A percentile compares a stretch with the other conserved stretches of the same genome.
Conservation (phyloP, 305 asterid species). For the Solanum hybrid region DNA sequence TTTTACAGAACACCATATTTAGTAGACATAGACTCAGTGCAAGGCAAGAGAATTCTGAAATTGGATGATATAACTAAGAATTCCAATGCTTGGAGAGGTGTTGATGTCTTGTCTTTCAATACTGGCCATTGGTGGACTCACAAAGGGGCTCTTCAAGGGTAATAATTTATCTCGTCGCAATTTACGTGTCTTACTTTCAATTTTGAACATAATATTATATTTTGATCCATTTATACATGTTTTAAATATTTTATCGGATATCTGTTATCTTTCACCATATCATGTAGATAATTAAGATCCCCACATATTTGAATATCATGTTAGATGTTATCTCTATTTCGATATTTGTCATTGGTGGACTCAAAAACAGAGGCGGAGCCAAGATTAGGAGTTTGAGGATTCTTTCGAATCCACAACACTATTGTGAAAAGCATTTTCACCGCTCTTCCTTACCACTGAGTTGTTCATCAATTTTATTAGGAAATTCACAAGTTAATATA, state of each 20-base stretch:
- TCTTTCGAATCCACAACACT: too few relatives aligned
- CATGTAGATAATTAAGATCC: not conserved
- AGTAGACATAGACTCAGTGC: conserved; percentile 59
- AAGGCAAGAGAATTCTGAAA: conserved; percentile 70
- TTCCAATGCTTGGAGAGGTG: conserved; percentile 70
- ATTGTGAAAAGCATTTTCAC: too few relatives aligned
- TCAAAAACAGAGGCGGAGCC: too few relatives aligned
- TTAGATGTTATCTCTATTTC: not conserved
- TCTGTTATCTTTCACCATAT: not conserved
- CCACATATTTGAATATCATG: not conserved
- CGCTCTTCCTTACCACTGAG: too few relatives aligned
- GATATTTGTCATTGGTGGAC: not conserved
- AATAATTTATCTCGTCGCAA: not conserved
- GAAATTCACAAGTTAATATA: too few relatives aligned
- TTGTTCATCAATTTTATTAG: too few relatives aligned
- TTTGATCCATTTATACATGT: not conserved
- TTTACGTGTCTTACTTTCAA: not conserved
- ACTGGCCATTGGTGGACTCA: conserved; percentile 99
- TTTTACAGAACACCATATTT: conserved; percentile 74
- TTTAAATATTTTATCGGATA: not conserved
- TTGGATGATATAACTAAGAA: conserved; percentile 74
- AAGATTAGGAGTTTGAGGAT: too few relatives aligned
- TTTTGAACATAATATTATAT: too few relatives aligned
- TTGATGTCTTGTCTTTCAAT: conserved; percentile 80
- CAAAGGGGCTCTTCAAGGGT: conserved; percentile 77